Conservation (phyloP, 768 basidiomycete species). For the Kwoniella europaea region DNA sequence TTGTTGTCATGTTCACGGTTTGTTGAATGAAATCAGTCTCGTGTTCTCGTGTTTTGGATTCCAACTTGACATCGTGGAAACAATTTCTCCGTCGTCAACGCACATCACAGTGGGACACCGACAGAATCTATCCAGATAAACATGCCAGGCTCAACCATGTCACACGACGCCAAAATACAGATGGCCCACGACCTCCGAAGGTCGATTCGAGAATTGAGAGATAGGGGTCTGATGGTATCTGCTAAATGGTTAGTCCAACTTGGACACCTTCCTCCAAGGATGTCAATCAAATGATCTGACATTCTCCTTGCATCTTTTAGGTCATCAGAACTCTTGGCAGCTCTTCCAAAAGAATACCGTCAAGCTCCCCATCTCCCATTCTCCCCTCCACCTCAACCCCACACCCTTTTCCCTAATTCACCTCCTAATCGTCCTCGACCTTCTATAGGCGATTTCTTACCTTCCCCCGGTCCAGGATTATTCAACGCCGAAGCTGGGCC, state of each 20-base stretch:
- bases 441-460: constrained; percentile 46
- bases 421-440: constrained; percentile 27
- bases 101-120: neutral
- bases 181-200: constrained; percentile 47
- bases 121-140: neutral
- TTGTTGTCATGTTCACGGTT: neutral
- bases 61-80: too few species aligned
- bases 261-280: neutral
- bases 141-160: constrained; percentile 23
- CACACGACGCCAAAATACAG: constrained; percentile 34
- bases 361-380: constrained; percentile 45
- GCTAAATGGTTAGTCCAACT: constrained; percentile 41
- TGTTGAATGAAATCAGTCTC: constrained; percentile 25
- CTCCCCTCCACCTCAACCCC: constrained; percentile 43
- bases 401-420: constrained; percentile 22
- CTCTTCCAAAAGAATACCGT: constrained; percentile 42
- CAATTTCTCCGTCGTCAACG: too few species aligned
- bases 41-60: constrained; percentile 2
- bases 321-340: constrained; percentile 44
- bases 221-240: constrained; percentile 47
- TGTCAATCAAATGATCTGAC: neutral
- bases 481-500: constrained; percentile 42
- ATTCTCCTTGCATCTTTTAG: constrained; percentile 16
- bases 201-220: constrained; percentile 44
- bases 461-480: constrained; percentile 44